phyloP scores from a whole-genome alignment of 306 rosid genomes.

The Prunus padus region DNA sequence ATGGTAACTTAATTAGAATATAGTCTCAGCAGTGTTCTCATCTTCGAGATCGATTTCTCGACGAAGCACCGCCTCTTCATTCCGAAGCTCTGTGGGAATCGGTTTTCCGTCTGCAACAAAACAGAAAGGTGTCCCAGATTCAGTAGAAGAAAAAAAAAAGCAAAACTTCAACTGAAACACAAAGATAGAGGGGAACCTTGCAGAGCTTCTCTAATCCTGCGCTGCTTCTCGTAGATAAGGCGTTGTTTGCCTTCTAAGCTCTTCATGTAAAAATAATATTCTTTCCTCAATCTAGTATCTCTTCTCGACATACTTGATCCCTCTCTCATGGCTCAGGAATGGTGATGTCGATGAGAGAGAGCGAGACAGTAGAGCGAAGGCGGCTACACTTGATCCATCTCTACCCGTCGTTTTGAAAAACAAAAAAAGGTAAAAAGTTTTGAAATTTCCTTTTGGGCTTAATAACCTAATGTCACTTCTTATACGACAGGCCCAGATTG shows the following conservation, averaged over 20 bases:
- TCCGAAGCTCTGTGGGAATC: slow-evolving; percentile 87
- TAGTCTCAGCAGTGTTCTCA: slow-evolving; percentile 65
- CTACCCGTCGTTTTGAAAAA: too few relatives aligned
- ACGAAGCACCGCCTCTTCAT: slow-evolving; percentile 84
- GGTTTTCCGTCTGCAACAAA: slow-evolving; percentile 71
- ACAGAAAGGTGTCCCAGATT: neutral
- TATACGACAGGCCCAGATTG: too few relatives aligned
- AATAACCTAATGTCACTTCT: too few relatives aligned
- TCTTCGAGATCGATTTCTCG: slow-evolving; percentile 83
- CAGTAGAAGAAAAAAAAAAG: neutral
- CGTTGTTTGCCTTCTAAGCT: slow-evolving; percentile 83
- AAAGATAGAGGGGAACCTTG: slow-evolving; percentile 42
- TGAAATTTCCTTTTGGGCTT: too few relatives aligned
- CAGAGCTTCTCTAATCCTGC: slow-evolving; percentile 72
- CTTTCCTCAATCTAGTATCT: slow-evolving; percentile 38
- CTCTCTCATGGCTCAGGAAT: too few relatives aligned
- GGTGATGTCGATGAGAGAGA: too few relatives aligned
- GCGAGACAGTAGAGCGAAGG: too few relatives aligned
- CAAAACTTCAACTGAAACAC: neutral
- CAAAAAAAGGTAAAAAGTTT: too few relatives aligned
- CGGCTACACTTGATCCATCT: too few relatives aligned
- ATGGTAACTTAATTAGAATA: too few relatives aligned
- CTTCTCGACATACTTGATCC: too few relatives aligned
- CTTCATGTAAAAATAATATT: slow-evolving; percentile 75
- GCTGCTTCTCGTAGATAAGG: slow-evolving; percentile 70